Evolutionary conservation across 495 filamentous ascomycete species (phyloP).

Genomic region (Penicillium pancosmium): DNA sequence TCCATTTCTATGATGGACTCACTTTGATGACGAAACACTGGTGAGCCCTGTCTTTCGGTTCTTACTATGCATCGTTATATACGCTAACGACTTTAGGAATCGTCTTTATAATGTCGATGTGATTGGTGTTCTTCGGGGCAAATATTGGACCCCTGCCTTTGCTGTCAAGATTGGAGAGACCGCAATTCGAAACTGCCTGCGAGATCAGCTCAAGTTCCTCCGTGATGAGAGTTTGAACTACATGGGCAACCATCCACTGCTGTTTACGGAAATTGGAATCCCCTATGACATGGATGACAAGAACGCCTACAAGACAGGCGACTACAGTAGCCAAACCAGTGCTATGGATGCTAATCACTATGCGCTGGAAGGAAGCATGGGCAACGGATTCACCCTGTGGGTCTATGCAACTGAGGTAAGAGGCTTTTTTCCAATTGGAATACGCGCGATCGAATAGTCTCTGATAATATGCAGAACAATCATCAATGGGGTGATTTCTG

Average conservation of each 20-base stretch:
- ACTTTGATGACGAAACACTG: constrained; percentile 98
- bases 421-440: constrained; percentile 7
- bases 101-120: constrained; percentile 96
- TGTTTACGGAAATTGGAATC: constrained; percentile 95
- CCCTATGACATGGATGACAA: constrained; percentile 99
- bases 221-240: constrained; percentile 85
- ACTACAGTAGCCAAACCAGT: constrained; percentile 89
- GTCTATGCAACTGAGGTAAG: constrained; percentile 74
- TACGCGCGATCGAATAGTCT: not conserved
- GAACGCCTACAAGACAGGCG: constrained; percentile 91
- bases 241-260: constrained; percentile 86
- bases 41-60: constrained; percentile 41
- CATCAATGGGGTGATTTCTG: constrained; percentile 92
- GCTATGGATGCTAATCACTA: constrained; percentile 98
- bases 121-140: constrained; percentile 85
- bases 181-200: constrained; percentile 92
- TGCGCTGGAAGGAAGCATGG: constrained; percentile 77
- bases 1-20: constrained; percentile 95
- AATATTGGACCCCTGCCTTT: constrained; percentile 84
- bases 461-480: constrained; percentile 60
- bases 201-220: constrained; percentile 87
- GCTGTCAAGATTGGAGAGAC: constrained; percentile 92
- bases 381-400: constrained; percentile 89
- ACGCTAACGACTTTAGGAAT: constrained; percentile 57
- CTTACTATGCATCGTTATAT: not conserved